Evolutionary conservation across 139 green algal genomes (phyloP).

Genomic region (Asterochloris sp.): DNA sequence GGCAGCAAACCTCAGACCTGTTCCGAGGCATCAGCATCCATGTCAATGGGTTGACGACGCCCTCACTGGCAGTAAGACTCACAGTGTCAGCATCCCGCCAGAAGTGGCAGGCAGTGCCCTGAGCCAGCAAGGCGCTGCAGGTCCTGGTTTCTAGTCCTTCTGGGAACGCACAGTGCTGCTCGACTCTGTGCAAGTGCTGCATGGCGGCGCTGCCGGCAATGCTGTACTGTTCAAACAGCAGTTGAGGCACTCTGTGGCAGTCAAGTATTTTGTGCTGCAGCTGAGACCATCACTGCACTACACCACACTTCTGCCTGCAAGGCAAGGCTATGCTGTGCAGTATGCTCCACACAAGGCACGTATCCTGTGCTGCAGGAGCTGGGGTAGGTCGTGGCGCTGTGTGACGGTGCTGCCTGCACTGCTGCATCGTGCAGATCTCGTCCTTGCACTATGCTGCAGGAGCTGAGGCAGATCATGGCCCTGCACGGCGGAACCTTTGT

Average conservation of each 20-base stretch:
- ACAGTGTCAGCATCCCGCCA: too few species aligned
- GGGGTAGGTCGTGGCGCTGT: conserved; percentile 41
- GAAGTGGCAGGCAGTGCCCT: too few species aligned
- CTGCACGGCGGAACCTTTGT: conserved; percentile 86
- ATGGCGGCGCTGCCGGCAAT: too few species aligned
- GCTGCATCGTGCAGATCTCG: not conserved
- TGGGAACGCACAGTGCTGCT: not conserved
- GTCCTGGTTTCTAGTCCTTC: not conserved
- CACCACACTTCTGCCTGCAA: not conserved
- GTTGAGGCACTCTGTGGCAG: too few species aligned
- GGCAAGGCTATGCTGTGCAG: not conserved
- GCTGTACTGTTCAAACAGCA: too few species aligned
- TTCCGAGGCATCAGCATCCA: conserved; percentile 83
- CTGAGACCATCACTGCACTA: too few species aligned
- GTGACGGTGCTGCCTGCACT: not conserved
- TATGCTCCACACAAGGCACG: too few species aligned
- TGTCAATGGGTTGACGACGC: conserved; percentile 85
- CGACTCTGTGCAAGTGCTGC: not conserved
- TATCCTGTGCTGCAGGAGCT: conserved; percentile 63
- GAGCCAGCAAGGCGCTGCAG: not conserved
- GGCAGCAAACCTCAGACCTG: conserved; percentile 35
- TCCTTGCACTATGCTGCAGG: conserved; percentile 34
- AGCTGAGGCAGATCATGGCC: conserved; percentile 92
- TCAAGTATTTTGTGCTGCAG: too few species aligned
- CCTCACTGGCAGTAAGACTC: conserved; percentile 48